Percentiles rank a stretch among this genome's conserved stretches.
phyloP scores from a whole-genome alignment of 306 rosid species.

The Heteromeles arbutifolia region DNA sequence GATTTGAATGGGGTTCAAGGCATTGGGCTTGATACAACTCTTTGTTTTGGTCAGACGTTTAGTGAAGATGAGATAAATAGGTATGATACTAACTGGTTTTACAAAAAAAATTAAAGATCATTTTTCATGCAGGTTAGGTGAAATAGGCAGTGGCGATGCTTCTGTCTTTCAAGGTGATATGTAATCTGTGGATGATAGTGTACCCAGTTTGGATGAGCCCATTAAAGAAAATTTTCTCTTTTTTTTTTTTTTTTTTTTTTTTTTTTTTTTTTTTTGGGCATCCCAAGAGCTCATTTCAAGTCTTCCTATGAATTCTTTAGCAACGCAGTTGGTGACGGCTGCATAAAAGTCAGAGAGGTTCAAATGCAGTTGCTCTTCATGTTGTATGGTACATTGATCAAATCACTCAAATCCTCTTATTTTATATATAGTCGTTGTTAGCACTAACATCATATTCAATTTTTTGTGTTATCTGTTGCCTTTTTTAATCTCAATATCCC shows the following conservation, averaged over 20 bases:
- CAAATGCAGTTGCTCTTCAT: too few species aligned
- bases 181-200: conserved; percentile 23
- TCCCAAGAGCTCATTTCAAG: too few species aligned
- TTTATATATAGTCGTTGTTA: too few species aligned
- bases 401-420: too few species aligned
- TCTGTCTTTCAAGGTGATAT: conserved; percentile 28
- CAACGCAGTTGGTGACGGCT: too few species aligned
- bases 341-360: too few species aligned
- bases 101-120: conserved; percentile 1
- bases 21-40: conserved; percentile 76
- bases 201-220: conserved; percentile 34
- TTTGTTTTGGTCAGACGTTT: conserved; percentile 57
- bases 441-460: too few species aligned
- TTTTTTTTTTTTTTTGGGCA: conserved; percentile 16
- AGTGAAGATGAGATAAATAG: conserved; percentile 69
- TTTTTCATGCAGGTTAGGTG: conserved; percentile 48
- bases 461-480: too few species aligned
- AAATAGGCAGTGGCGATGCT: conserved; percentile 55
- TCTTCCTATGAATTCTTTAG: too few species aligned
- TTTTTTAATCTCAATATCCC: too few species aligned
- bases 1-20: too few species aligned
- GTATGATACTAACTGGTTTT: conserved; percentile 23
- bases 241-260: conserved; percentile 56
- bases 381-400: too few species aligned
- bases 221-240: conserved; percentile 43